Conservation (phyloP, 768 basidiomycete genomes). For the Suillus variegatus region DNA sequence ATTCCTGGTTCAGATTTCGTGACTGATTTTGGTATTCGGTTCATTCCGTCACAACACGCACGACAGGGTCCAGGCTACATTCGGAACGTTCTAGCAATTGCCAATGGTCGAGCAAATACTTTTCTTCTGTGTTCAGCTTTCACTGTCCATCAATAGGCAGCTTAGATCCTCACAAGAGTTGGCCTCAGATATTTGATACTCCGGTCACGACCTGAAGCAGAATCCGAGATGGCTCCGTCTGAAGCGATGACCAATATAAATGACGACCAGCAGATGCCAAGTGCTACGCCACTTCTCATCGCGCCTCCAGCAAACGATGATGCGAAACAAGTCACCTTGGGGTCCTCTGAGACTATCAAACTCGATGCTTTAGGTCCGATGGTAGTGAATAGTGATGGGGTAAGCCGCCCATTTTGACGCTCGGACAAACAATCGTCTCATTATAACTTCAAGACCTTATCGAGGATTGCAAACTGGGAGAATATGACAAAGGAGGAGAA, state of each 20-base stretch:
- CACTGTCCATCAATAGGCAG: neutral
- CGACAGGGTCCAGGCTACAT: too few species aligned
- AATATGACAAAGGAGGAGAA: constrained; percentile 57
- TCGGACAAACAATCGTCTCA: neutral
- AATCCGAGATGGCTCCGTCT: neutral
- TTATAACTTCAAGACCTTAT: constrained; percentile 49
- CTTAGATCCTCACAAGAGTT: neutral
- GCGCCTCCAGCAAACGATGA: constrained; percentile 13
- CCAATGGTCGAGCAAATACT: too few species aligned
- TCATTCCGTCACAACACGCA: too few species aligned
- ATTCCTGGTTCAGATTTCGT: too few species aligned
- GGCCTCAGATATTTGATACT: neutral
- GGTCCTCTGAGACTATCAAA: constrained; percentile 38
- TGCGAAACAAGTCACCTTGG: constrained; percentile 15
- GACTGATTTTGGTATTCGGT: too few species aligned
- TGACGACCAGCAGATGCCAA: neutral
- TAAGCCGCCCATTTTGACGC: constrained; percentile 29
- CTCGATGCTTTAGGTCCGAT: constrained; percentile 65
- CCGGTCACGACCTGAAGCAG: neutral
- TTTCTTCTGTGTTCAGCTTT: too few species aligned
- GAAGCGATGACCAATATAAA: neutral
- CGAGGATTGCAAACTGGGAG: constrained; percentile 66
- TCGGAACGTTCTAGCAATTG: too few species aligned
- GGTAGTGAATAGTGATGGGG: constrained; percentile 69
- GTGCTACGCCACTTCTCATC: constrained; percentile 12